Evolutionary conservation across 371 early-diverging fungal genomes (phyloP).

Genomic region (Mortierella sp.): DNA sequence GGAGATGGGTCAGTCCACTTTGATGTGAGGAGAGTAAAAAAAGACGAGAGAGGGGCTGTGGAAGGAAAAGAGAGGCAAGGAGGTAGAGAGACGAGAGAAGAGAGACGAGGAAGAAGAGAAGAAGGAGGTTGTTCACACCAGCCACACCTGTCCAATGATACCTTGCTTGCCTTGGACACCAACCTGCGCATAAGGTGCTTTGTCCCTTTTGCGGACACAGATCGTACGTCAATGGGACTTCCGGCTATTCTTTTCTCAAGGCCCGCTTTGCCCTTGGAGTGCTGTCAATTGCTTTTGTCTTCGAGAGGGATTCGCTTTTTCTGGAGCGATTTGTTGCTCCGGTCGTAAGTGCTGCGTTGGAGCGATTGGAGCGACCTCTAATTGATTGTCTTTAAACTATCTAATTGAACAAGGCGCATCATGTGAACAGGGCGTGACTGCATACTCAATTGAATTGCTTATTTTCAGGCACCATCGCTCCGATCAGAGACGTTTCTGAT

Average conservation of each 20-base stretch:
- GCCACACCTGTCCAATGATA: neutral
- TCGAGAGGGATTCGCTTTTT: neutral
- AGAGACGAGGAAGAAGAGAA: neutral
- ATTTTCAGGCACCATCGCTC: too few species aligned
- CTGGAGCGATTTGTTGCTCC: neutral
- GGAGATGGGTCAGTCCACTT: conserved; percentile 4
- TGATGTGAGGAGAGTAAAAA: neutral
- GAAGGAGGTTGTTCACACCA: neutral
- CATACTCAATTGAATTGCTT: neutral
- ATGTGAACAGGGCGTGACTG: neutral
- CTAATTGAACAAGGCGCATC: neutral
- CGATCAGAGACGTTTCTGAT: too few species aligned
- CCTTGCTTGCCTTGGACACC: neutral
- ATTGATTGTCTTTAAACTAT: neutral
- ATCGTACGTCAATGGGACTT: neutral
- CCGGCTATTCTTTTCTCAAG: neutral
- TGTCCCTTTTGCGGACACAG: neutral
- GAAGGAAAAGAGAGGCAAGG: neutral
- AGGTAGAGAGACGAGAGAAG: conserved; percentile 5
- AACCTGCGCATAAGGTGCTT: neutral
- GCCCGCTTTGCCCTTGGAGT: too few species aligned
- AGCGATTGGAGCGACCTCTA: conserved; percentile 17
- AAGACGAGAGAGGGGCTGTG: neutral
- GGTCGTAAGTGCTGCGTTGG: conserved; percentile 30
- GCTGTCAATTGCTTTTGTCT: neutral